phyloP scores from a whole-genome alignment of 1,284 basidiomycete species.

The Melampsora americana region DNA sequence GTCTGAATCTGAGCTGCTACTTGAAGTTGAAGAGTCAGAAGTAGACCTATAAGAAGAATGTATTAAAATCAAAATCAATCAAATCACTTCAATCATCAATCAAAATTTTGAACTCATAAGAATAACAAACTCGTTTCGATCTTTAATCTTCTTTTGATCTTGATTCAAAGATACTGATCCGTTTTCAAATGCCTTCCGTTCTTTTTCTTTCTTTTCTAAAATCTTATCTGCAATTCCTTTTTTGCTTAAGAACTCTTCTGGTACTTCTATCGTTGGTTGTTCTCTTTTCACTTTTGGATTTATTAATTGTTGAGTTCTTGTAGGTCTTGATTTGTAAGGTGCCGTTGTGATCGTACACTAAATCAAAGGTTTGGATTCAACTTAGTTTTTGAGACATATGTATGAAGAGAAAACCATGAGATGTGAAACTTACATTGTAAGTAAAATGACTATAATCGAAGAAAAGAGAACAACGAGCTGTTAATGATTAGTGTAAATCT shows the following conservation, averaged over 20 bases:
- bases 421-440: slow-evolving; percentile 18
- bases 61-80: background rate
- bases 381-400: background rate
- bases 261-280: slow-evolving; percentile 30
- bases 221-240: slow-evolving; percentile 41
- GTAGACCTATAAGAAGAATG: slow-evolving; percentile 8
- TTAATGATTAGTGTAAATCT: too few species aligned
- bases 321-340: slow-evolving; percentile 34
- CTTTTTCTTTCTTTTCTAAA: slow-evolving; percentile 24
- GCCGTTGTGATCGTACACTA: slow-evolving; percentile 23
- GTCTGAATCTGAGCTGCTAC: slow-evolving; percentile 6
- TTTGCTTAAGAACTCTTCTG: slow-evolving; percentile 30
- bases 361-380: background rate
- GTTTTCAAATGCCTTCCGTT: slow-evolving; percentile 2
- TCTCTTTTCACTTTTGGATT: slow-evolving; percentile 22
- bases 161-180: background rate
- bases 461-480: background rate
- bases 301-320: slow-evolving; percentile 34
- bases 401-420: too few species aligned
- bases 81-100: background rate
- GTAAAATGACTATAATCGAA: slow-evolving; percentile 26
- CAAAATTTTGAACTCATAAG: background rate
- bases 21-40: slow-evolving; percentile 15
- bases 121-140: background rate
- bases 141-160: slow-evolving; percentile 11